Evolutionary conservation across 768 basidiomycete species (phyloP), one percentile per base, ranked within the genome.

Genomic region (Krasilnikovozyma curviuscula): DNA sequence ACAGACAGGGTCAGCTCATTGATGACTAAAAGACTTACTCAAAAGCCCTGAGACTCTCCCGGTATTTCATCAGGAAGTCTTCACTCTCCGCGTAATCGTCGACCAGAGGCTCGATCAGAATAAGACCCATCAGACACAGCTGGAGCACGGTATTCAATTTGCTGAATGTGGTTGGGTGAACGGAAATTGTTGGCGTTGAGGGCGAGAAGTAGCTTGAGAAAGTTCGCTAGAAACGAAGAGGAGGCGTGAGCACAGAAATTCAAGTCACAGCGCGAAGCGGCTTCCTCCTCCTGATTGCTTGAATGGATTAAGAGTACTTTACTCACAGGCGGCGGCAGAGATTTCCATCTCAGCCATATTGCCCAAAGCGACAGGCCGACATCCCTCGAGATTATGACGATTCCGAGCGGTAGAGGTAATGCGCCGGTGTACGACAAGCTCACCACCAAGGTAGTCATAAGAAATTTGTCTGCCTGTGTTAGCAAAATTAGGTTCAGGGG

Each of bases 121-220:
- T 89, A 0, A 69, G 64, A 2, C 85, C 89, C 83, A 98, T 93
- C 16, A 98, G 69, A 7, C 81, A 64, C 12, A 98, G 75, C 62
- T 98, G 91, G 5, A 95, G 72, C 7, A 79, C 79, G 0, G 91
- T 98, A 61, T 98, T 98, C 52, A 84, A 70, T 83, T 93, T 55
- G 1, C 21, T 18, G 39, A 40, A 16, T 39, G 65, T 66, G 10
- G 93, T 97, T 0, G 91, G 91, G 27, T 75, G 75, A 12, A 97
- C 86, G 65, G 93, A 89, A 1, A 86, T 91, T 1, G 88, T 91
- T 1, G 93, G 86, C 43, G 93, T 76, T 9, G 83, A 82, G 54
- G 93, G 84, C 61, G 95, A 83, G 83, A 89, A 98, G 65, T 97
- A 98, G 29, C 93, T 76, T 23, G 68, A 62, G 60, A 85, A 80